Conservation (phyloP, 352 stramenopile genomes). For the Phytophthora cactorum region DNA sequence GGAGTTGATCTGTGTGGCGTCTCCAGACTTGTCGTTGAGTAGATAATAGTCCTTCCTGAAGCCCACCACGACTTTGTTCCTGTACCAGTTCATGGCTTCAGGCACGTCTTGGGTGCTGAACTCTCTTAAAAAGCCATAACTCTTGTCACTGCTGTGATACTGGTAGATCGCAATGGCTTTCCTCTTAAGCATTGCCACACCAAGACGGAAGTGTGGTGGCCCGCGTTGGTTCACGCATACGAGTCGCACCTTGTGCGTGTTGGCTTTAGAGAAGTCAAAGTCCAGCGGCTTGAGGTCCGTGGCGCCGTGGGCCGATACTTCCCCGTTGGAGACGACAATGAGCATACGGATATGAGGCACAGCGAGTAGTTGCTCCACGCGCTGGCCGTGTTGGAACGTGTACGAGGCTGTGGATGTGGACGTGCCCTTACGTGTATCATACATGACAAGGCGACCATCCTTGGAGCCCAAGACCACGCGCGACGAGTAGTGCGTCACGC, state of each 20-base stretch:
- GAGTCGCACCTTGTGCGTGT: conserved; percentile 70
- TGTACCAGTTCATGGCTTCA: conserved; percentile 87
- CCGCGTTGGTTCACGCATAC: conserved; percentile 87
- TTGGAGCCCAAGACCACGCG: conserved; percentile 82
- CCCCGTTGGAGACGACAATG: conserved; percentile 79
- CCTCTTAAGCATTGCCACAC: conserved; percentile 65
- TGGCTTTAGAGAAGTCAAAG: conserved; percentile 86
- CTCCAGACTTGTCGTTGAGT: conserved; percentile 85
- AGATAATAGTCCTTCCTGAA: conserved; percentile 80
- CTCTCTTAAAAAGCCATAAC: conserved; percentile 80
- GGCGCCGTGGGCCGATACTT: conserved; percentile 74
- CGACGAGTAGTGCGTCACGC: conserved; percentile 88
- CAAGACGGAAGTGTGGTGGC: conserved; percentile 83
- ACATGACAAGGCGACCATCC: conserved; percentile 87
- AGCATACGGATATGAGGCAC: conserved; percentile 90
- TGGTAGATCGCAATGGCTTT: conserved; percentile 85
- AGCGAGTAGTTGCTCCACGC: conserved; percentile 82
- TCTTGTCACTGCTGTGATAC: conserved; percentile 82
- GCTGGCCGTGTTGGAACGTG: conserved; percentile 74
- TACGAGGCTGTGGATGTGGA: conserved; percentile 62
- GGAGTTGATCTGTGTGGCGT: conserved; percentile 74
- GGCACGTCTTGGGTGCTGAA: conserved; percentile 77
- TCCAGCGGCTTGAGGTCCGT: conserved; percentile 79
- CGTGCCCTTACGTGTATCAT: conserved; percentile 86
- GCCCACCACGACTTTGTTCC: conserved; percentile 88